Evolutionary conservation across 1,284 basidiomycete genomes (phyloP), one percentile per base, ranked within the genome.

Genomic region (Wallemia ichthyophaga): DNA sequence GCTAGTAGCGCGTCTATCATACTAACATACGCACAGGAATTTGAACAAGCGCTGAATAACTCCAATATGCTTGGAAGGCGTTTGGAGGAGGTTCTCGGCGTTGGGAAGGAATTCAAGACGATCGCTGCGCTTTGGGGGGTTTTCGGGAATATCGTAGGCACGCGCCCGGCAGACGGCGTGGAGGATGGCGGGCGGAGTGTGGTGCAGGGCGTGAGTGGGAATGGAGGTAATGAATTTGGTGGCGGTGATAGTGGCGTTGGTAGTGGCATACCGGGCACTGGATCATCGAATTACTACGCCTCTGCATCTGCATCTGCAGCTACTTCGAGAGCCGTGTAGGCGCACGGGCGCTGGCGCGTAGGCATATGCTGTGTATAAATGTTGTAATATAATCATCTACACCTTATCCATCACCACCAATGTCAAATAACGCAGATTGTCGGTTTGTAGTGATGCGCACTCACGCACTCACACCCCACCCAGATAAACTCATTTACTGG

Each of bases 31-130:
- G 24, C 15, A 5, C 64, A 94, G 89, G 82, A 81, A n/a, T 87
- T 94, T 65, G 89, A 92, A 66, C 82, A 85, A 61, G 70, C 92
- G 2, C 72, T 94, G 19, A 82, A 82, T 1, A 78, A 82, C n/a
- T 81, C 80, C 61, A 95, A 95, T 67, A 76, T 77, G n/a, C 71
- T 91, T 21, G 94, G 94, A 68, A 79, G 89, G 61, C 89, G 87
- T 66, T 74, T 94, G 2, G 89, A 95, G 70, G 87, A 94, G 67
- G 83, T 87, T 0, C 74, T 85, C 32, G 82, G 83, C 9, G 91
- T 94, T 74, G 88, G 89, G 2, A 81, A 81, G 62, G 91, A 94
- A 72, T 92, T 94, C 68, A 80, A 83, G 59, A 88, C 84, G 0
- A 88, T 94, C 58, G 83, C 87, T 1, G 73, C 78, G 1, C 74